These are phyloP conservation scores for Chaetomiaceae sp. DNA, from an alignment of 2,329 filamentous ascomycete genomes.

Conservation along the genomic window DNA sequence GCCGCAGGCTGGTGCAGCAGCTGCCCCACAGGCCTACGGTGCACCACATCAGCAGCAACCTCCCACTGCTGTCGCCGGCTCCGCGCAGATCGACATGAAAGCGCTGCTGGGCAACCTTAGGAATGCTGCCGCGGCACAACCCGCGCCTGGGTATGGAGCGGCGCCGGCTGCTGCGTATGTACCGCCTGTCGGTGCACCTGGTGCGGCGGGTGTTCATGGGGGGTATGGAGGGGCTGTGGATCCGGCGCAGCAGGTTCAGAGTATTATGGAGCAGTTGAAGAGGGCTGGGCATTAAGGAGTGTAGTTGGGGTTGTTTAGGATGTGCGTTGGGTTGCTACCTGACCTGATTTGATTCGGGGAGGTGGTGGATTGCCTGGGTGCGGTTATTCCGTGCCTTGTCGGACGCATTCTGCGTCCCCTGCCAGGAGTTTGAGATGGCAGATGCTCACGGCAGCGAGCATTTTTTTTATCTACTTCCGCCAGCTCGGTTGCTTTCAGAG, in stretches of 20 bases:
- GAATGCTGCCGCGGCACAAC: conserved; percentile 16
- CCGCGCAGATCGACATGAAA: conserved; percentile 41
- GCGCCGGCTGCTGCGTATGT: conserved; percentile 10
- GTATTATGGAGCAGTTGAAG: conserved; percentile 27
- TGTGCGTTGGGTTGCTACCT: no score
- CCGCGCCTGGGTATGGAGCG: conserved; percentile 12
- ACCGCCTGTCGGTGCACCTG: not conserved
- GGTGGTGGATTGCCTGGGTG: no score
- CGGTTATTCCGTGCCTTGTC: no score
- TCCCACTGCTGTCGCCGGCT: not conserved
- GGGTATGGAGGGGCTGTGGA: conserved; percentile 14
- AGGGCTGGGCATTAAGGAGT: conserved; percentile 17
- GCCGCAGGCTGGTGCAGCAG: conserved; percentile 25
- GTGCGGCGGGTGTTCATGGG: not conserved
- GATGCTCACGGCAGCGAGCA: no score
- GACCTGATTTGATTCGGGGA: no score
- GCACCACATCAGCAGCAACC: no score
- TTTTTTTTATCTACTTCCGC: no score
- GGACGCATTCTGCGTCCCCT: no score
- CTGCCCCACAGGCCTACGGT: conserved; percentile 26
- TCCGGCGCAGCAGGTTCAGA: conserved; percentile 25
- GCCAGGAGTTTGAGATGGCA: no score
- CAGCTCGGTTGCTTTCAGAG: no score
- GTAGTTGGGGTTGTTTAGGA: no score
- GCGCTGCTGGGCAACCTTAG: conserved; percentile 42